Percentiles rank a stretch among this genome's conserved stretches.
These are phyloP conservation scores for Emericellopsis cladophorae DNA, from an alignment of 2,329 filamentous ascomycete species.

Conservation along the genomic window DNA sequence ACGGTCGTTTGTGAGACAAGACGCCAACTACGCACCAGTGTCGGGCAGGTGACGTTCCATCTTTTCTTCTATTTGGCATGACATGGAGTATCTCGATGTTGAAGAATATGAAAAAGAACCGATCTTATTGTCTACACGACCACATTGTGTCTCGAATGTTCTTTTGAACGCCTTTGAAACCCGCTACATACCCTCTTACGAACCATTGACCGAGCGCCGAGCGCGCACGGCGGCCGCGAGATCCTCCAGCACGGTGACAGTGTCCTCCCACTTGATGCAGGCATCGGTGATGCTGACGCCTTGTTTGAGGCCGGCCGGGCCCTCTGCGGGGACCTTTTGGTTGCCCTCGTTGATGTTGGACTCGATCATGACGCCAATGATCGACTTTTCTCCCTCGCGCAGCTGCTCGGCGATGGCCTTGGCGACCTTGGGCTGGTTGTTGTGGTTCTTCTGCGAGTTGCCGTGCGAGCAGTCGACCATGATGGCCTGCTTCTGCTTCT, in stretches of 20 bases:
- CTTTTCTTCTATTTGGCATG: not conserved
- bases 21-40: constrained; percentile 16
- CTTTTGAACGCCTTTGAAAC: not conserved
- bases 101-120: no score
- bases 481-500: constrained; percentile 76
- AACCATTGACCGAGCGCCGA: constrained; percentile 45
- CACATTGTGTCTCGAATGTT: not conserved
- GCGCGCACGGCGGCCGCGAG: constrained; percentile 73
- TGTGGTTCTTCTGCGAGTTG: constrained; percentile 95
- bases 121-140: not conserved
- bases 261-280: constrained; percentile 88
- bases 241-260: constrained; percentile 69
- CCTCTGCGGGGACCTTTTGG: constrained; percentile 79
- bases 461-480: constrained; percentile 99
- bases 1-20: constrained; percentile 13
- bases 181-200: not conserved
- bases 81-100: no score
- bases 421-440: constrained; percentile 92
- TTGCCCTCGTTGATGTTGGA: constrained; percentile 88
- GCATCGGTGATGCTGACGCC: constrained; percentile 93
- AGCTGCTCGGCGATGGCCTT: constrained; percentile 74
- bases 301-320: constrained; percentile 65
- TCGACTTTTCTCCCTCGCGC: constrained; percentile 71
- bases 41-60: not conserved
- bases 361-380: constrained; percentile 98